phyloP scores from a whole-genome alignment of 495 filamentous ascomycete species.

The Xylaria longipes region DNA sequence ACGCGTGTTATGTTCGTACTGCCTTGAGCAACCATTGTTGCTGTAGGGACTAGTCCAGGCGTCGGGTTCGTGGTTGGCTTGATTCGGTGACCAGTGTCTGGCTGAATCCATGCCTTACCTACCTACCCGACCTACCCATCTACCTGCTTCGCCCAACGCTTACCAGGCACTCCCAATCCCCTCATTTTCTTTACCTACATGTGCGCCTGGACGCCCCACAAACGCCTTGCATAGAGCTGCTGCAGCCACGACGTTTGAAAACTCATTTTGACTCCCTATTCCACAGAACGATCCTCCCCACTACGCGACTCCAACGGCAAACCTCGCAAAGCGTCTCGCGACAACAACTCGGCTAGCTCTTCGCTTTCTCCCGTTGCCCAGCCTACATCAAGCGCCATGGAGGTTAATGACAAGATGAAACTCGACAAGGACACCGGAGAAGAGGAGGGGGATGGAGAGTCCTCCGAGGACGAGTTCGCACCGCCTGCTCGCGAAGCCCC shows the following conservation, averaged over 20 bases:
- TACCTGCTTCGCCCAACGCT: neutral
- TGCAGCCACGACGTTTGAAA: neutral
- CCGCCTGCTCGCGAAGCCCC: conserved; percentile 77
- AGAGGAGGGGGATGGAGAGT: conserved; percentile 66
- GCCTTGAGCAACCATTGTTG: conserved; percentile 14
- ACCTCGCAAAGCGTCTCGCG: conserved; percentile 56
- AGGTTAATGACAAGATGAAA: conserved; percentile 57
- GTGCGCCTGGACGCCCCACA: neutral
- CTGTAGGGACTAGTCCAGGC: neutral
- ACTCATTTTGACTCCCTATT: neutral
- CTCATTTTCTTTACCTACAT: neutral
- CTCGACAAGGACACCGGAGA: conserved; percentile 51
- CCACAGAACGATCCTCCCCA: conserved; percentile 54
- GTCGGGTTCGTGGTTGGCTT: neutral
- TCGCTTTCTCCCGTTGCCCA: conserved; percentile 66
- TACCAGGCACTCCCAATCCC: neutral
- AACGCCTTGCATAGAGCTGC: neutral
- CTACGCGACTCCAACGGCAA: conserved; percentile 49
- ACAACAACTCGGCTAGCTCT: conserved; percentile 66
- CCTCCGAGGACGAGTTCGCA: conserved; percentile 73
- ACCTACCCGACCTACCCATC: neutral
- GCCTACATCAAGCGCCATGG: conserved; percentile 55
- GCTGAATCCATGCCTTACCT: conserved; percentile 16
- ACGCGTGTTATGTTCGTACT: conserved; percentile 15
- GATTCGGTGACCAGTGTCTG: conserved; percentile 26